phyloP scores from a whole-genome alignment of 805 yeast species.

The Saturnispora halmiae region DNA sequence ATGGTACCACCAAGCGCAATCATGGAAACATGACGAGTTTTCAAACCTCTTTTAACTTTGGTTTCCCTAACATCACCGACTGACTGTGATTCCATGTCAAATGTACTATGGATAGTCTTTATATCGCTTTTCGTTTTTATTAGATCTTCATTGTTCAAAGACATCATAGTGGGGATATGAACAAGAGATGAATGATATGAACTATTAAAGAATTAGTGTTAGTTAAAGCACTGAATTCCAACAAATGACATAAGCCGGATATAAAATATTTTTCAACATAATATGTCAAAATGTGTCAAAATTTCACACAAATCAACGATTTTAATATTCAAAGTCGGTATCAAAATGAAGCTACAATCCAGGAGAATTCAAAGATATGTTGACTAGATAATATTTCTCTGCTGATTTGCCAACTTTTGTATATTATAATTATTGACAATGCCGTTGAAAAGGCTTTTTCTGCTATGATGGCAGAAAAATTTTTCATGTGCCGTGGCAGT shows the following conservation, averaged over 20 bases:
- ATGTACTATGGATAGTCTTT: not conserved
- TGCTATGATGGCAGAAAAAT: not conserved
- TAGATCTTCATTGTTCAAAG: too few species aligned
- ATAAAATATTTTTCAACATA: too few species aligned
- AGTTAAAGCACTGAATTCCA: not conserved
- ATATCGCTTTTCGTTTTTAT: not conserved
- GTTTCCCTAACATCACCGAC: slow-evolving; percentile 15
- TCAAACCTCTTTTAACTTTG: slow-evolving; percentile 40
- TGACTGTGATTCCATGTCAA: slow-evolving; percentile 4
- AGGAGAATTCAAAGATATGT: too few species aligned
- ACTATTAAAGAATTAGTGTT: too few species aligned
- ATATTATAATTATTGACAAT: too few species aligned
- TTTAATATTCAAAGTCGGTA: not conserved
- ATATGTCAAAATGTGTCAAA: not conserved
- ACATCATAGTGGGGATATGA: too few species aligned
- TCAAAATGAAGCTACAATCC: not conserved
- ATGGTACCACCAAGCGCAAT: slow-evolving; percentile 74
- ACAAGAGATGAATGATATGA: too few species aligned
- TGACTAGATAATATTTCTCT: too few species aligned
- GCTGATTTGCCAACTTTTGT: too few species aligned
- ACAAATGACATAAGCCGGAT: not conserved
- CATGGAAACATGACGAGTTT: slow-evolving; percentile 64
- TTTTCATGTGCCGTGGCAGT: not conserved
- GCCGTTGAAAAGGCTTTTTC: not conserved
- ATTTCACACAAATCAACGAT: not conserved